Conservation (phyloP, 352 stramenopile species). For the Hyaloperonospora brassicae region DNA sequence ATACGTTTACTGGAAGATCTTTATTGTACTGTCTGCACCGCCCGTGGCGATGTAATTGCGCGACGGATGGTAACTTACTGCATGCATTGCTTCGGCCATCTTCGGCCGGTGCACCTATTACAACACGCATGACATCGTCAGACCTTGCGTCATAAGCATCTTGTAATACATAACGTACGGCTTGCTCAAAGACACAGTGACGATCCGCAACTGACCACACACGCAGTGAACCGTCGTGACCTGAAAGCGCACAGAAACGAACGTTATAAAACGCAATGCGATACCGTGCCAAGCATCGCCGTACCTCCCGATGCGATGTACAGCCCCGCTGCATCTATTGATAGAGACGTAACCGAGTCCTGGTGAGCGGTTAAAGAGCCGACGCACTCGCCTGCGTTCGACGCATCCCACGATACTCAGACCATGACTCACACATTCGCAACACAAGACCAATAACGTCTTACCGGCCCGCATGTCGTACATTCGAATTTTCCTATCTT, state of each 20-base stretch:
- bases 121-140: conserved; percentile 5
- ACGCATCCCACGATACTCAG: not conserved
- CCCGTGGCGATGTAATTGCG: conserved; percentile 76
- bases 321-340: conserved; percentile 65
- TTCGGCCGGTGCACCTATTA: conserved; percentile 67
- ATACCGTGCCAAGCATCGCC: not conserved
- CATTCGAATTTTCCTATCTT: conserved; percentile 78
- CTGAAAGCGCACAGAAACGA: conserved; percentile 14
- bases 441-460: not conserved
- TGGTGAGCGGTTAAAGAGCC: conserved; percentile 69
- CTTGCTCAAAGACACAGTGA: conserved; percentile 82
- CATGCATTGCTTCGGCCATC: conserved; percentile 69
- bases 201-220: conserved; percentile 78
- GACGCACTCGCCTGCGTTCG: conserved; percentile 59
- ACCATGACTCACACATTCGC: not conserved
- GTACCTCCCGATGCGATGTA: conserved; percentile 69
- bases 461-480: conserved; percentile 73
- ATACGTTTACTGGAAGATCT: conserved; percentile 74
- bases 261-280: not conserved
- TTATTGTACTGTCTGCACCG: conserved; percentile 78
- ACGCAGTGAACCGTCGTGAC: conserved; percentile 76
- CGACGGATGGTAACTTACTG: conserved; percentile 66
- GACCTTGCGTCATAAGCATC: not conserved
- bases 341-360: conserved; percentile 72
- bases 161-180: conserved; percentile 27